Evolutionary conservation across 2,329 filamentous ascomycete species (phyloP).

Genomic region (Epichloe festucae): DNA sequence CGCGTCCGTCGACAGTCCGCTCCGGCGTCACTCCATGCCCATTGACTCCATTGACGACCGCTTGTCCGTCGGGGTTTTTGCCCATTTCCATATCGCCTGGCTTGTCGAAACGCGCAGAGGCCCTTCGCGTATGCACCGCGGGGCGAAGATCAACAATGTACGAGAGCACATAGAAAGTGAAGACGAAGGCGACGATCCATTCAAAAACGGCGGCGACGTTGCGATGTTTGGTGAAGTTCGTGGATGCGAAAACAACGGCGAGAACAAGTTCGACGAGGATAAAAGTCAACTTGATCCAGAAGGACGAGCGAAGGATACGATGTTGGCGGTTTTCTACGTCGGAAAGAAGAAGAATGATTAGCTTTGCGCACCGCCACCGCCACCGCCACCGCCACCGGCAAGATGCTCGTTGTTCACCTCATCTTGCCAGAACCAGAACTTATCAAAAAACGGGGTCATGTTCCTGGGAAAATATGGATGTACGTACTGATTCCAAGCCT

Average conservation of each 20-base stretch:
- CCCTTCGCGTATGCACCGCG: slow-evolving; percentile 46
- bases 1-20: background rate
- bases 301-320: slow-evolving; percentile 60
- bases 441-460: too few species aligned
- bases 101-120: slow-evolving; percentile 18
- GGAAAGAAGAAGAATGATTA: background rate
- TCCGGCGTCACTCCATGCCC: background rate
- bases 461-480: background rate
- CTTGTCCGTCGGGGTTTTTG: background rate
- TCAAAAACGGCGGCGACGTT: slow-evolving; percentile 70
- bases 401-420: too few species aligned
- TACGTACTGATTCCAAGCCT: slow-evolving; percentile 58
- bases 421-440: too few species aligned
- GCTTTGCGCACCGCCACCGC: background rate
- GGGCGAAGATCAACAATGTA: slow-evolving; percentile 83
- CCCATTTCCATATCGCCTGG: slow-evolving; percentile 13
- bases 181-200: slow-evolving; percentile 67
- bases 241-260: slow-evolving; percentile 57
- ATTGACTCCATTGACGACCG: background rate
- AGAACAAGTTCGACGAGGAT: slow-evolving; percentile 68
- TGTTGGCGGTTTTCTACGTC: slow-evolving; percentile 55
- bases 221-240: slow-evolving; percentile 32
- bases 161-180: slow-evolving; percentile 75
- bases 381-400: too few species aligned
- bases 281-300: slow-evolving; percentile 79